A percentile compares a stretch with the other conserved stretches of the same genome.
phyloP scores from a whole-genome alignment of 768 basidiomycete species.

The Imleria badia region DNA sequence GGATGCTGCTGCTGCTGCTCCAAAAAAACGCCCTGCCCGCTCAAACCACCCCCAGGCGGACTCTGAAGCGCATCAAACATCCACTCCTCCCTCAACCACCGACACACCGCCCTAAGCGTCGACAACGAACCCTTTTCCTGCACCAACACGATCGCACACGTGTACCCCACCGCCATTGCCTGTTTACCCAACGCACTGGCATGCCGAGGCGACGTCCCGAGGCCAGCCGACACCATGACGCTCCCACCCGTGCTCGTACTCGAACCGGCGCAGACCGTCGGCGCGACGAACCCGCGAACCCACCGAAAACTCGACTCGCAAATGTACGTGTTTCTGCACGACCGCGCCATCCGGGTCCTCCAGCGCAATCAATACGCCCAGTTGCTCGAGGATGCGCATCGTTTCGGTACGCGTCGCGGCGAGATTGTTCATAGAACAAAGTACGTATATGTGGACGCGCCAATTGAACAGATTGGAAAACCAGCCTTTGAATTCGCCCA shows the following conservation, averaged over 20 bases:
- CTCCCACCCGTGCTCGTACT: slow-evolving; percentile 15
- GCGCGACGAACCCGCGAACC: slow-evolving; percentile 20
- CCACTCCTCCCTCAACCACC: too few relatives aligned
- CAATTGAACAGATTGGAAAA: slow-evolving; percentile 95
- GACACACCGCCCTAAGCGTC: too few relatives aligned
- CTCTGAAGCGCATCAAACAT: too few relatives aligned
- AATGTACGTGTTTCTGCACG: slow-evolving; percentile 72
- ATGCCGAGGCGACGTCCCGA: slow-evolving; percentile 26
- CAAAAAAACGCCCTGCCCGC: slow-evolving; percentile 39
- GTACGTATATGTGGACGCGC: slow-evolving; percentile 59
- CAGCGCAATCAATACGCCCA: slow-evolving; percentile 63
- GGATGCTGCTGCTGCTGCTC: slow-evolving; percentile 36
- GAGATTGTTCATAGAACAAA: slow-evolving; percentile 59
- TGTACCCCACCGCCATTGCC: too few relatives aligned
- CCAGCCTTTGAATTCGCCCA: too few relatives aligned
- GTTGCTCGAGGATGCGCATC: slow-evolving; percentile 57
- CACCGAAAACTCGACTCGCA: slow-evolving; percentile 75
- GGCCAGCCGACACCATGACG: background rate
- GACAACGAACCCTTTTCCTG: too few relatives aligned
- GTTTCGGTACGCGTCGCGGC: slow-evolving; percentile 64
- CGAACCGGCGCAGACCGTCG: slow-evolving; percentile 17
- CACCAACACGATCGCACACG: too few relatives aligned
- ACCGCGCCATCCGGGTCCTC: slow-evolving; percentile 49
- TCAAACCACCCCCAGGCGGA: too few relatives aligned
- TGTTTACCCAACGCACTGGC: too few relatives aligned